These are phyloP conservation scores for Clarireedia hainanense DNA, from an alignment of 2,329 filamentous ascomycete genomes.

Conservation along the genomic window DNA sequence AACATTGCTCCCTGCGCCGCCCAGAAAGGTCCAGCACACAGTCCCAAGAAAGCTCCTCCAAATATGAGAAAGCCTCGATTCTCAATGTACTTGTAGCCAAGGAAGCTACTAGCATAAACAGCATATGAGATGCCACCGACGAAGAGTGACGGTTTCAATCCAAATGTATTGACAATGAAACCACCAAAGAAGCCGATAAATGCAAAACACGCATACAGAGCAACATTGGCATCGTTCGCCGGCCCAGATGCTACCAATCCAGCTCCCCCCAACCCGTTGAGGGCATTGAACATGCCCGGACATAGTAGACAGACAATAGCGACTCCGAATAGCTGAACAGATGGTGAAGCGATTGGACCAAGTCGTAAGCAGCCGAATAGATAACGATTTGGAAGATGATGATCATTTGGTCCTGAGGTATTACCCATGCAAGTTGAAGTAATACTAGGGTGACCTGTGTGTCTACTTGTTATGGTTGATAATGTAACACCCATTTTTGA, in stretches of 20 bases:
- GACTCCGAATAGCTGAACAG: slow-evolving; percentile 38
- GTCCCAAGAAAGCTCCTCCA: slow-evolving; percentile 63
- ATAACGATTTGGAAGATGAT: not conserved
- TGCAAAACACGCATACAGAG: slow-evolving; percentile 40
- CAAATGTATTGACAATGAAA: slow-evolving; percentile 66
- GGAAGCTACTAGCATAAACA: slow-evolving; percentile 61
- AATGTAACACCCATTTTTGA: slow-evolving; percentile 4
- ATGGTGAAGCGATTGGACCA: slow-evolving; percentile 1
- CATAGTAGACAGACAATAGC: slow-evolving; percentile 61
- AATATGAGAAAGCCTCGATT: slow-evolving; percentile 59
- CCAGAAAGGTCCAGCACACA: slow-evolving; percentile 72
- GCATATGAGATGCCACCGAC: slow-evolving; percentile 68
- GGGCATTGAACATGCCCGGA: slow-evolving; percentile 63
- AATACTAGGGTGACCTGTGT: not conserved
- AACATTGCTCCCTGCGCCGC: slow-evolving; percentile 75
- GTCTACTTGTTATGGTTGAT: slow-evolving; percentile 2
- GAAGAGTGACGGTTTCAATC: slow-evolving; percentile 56
- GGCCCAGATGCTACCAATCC: slow-evolving; percentile 45
- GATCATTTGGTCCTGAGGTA: not conserved
- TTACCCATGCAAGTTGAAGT: not conserved
- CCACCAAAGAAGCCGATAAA: slow-evolving; percentile 60
- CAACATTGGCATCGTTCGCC: slow-evolving; percentile 39
- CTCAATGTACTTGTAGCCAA: slow-evolving; percentile 57
- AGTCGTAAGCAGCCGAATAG: not conserved
- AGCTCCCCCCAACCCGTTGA: slow-evolving; percentile 55